A percentile compares a stretch with the other conserved stretches of the same genome.
phyloP scores from a whole-genome alignment of 352 stramenopile genomes.

The Peronospora destructor region DNA sequence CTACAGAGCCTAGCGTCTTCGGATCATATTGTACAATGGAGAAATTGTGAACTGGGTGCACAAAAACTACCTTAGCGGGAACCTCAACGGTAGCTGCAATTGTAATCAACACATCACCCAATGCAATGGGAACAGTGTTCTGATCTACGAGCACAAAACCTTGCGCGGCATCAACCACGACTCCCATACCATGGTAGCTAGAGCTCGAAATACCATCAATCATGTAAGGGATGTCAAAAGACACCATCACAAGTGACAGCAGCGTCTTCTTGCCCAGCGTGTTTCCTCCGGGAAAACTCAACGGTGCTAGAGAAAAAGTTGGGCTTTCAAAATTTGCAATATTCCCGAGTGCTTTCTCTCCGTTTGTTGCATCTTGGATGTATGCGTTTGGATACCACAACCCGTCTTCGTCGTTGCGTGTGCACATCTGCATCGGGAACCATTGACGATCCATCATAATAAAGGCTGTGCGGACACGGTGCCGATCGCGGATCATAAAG shows the following conservation, averaged over 20 bases:
- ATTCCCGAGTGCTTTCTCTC: slow-evolving; percentile 22
- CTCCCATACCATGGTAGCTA: slow-evolving; percentile 83
- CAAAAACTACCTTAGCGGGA: slow-evolving; percentile 81
- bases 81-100: slow-evolving; percentile 86
- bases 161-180: slow-evolving; percentile 76
- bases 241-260: slow-evolving; percentile 84
- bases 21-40: slow-evolving; percentile 87
- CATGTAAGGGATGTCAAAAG: slow-evolving; percentile 90
- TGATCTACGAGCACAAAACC: slow-evolving; percentile 90
- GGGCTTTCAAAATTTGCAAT: slow-evolving; percentile 34
- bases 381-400: slow-evolving; percentile 55
- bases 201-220: slow-evolving; percentile 87
- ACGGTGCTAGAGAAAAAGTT: slow-evolving; percentile 43
- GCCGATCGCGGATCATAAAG: slow-evolving; percentile 81
- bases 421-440: slow-evolving; percentile 83
- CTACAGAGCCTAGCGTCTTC: slow-evolving; percentile 51
- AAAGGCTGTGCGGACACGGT: slow-evolving; percentile 78
- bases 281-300: slow-evolving; percentile 67
- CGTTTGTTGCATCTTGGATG: slow-evolving; percentile 5
- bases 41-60: slow-evolving; percentile 91
- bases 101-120: slow-evolving; percentile 84
- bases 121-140: slow-evolving; percentile 85
- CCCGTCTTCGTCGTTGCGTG: slow-evolving; percentile 63
- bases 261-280: slow-evolving; percentile 64
- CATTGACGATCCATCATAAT: slow-evolving; percentile 87